A percentile compares a stretch with the other conserved stretches of the same genome.
These are phyloP conservation scores for Jasminum sambac DNA, from an alignment of 257 asterid genomes.

Conservation along the genomic window DNA sequence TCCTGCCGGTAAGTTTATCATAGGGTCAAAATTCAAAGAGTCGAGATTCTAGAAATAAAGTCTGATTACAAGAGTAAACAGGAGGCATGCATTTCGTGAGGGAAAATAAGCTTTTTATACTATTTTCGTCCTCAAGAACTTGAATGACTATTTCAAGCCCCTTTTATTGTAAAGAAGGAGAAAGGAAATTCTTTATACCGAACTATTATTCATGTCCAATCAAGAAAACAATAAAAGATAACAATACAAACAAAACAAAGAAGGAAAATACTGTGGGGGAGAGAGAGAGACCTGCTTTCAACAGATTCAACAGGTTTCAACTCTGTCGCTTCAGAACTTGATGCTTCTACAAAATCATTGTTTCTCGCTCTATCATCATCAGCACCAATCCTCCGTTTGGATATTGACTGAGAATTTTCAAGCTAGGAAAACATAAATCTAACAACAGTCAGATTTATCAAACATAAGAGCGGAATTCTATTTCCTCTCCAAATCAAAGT, in stretches of 20 bases:
- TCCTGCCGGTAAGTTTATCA: conserved; percentile 8
- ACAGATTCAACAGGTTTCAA: conserved; percentile 31
- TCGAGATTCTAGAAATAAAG: not conserved
- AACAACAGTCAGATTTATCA: conserved; percentile 18
- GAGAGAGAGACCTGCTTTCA: conserved; percentile 37
- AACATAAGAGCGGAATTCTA: no score
- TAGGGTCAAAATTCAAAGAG: not conserved
- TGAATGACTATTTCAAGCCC: not conserved
- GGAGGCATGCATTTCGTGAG: not conserved
- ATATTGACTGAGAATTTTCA: conserved; percentile 24
- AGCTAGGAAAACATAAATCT: conserved; percentile 28
- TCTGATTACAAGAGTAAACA: not conserved
- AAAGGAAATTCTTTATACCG: not conserved
- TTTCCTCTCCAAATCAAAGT: no score
- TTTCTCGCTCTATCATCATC: conserved; percentile 26
- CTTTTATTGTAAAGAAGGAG: not conserved
- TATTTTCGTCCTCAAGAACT: conserved; percentile 13
- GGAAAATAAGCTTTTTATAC: not conserved
- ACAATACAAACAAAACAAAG: conserved; percentile 7
- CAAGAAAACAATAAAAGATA: not conserved
- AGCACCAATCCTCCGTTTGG: conserved; percentile 34
- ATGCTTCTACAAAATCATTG: conserved; percentile 37
- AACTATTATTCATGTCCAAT: not conserved
- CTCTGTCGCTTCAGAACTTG: conserved; percentile 33
- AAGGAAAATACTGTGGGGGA: conserved; percentile 11